Base-by-base conservation (phyloP, 495 filamentous ascomycete genomes). In the Durotheca rogersii region DNA sequence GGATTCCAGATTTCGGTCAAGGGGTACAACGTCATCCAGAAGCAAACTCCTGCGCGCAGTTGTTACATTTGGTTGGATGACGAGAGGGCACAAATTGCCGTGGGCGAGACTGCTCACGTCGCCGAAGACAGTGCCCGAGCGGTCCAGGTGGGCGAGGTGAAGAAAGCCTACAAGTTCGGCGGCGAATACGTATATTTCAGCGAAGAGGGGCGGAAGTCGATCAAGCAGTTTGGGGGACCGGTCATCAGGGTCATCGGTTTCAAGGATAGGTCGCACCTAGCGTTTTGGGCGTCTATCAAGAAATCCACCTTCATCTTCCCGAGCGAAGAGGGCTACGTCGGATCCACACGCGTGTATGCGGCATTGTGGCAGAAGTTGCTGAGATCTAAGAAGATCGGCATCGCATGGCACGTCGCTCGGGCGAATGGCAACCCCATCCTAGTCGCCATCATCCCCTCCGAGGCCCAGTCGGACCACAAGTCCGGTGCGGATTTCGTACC, bases 121-220 rank as follows among this genome's bases (percentile, higher is more conserved):
- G 84, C 88, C 12, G 88, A 87, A 16, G 86, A 91, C 51, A 88
- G 83, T 1, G 81, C 82, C 3, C 76, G 83, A 25, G 77, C 79
- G 0, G 81, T 96, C 1, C 88, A 95, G 45, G 91, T 91, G 58
- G 66, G 67, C 6, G 89, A 96, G 50, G 80, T 96, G 27, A 83
- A 85, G 43, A 96, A 95, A 61, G 94, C 92, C 0, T 99, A 92
- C 72, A 95, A 92, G 59, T 97, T 96, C 56, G 94, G 92, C 21
- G 90, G 88, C 14, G 89, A 95, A 54, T 87, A 90, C 41, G 81
- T 99, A 33, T 71, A 84, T 14, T 99, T 99, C 68, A 85, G 82
- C 1, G 74, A 80, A 1, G 90, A 96, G 23, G 93, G 97, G 65
- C 78, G 87, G 47, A 83, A 84, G 48, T 70, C 76, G 11, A 72